Base-by-base conservation (phyloP, 176 grass and related monocot genomes). In the Musa beccarii region DNA sequence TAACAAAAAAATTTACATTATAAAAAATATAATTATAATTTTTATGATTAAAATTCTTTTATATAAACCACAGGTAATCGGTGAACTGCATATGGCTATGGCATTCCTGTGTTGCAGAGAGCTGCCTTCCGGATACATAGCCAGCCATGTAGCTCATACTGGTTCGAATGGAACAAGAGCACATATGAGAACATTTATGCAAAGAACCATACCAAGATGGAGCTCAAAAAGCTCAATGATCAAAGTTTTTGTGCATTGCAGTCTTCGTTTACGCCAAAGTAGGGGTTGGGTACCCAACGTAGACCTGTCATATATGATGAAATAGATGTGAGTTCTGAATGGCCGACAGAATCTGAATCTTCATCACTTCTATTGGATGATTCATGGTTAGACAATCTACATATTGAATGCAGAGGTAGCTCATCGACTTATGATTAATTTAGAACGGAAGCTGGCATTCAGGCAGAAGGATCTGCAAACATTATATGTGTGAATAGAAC, bases 41-140 rank as follows among this genome's bases (percentile, higher is more conserved):
- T 22, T 22, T 22, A 22, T 22, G 22, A 22, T 22, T 22, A 22
- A 22, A 22, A 22, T 22, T 22, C 22, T 22, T 22, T 22, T 22
- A 22, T 22, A 22, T 22, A 22, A 22, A 22, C 15, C 12, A 26
- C 34, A 79, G 76, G 76, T 79, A 65, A 79, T 57, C 69, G 65
- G 76, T 69, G 76, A 65, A 66, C 76, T 79, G 76, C 65, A 57
- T 79, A 79, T 69, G 76, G 76, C 69, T 69, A 69, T 79, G 76
- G 57, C n/a, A n/a, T 79, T 79, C 76, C 76, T 14, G 52, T 69
- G 3, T 69, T 79, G 52, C 76, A 57, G 66, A 79, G 65, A 25
- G 65, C 76, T 20, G 76, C 76, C 8, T 11, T 79, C 65, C 65
- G 76, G 12, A 79, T 79, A 68, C 66, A 69, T 29, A 79, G 76